Conservation (phyloP, 1,284 basidiomycete genomes). For the Malassezia furfur region DNA sequence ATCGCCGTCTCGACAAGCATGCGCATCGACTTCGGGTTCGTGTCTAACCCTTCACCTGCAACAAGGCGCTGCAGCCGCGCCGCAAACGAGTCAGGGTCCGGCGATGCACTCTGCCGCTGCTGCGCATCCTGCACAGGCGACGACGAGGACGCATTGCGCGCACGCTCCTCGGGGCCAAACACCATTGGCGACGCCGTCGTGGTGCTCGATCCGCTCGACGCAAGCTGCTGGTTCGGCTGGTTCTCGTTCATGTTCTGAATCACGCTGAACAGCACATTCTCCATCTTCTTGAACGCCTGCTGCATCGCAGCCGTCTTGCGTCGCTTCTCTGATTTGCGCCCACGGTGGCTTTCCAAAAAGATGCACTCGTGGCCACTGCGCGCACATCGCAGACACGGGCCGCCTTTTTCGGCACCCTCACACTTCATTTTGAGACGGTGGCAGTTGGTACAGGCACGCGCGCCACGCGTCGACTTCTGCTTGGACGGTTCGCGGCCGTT, state of each 20-base stretch:
- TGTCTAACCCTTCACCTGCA: background rate
- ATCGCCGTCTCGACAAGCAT: slow-evolving; percentile 3
- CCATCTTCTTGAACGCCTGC: slow-evolving; percentile 43
- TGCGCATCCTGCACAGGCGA: background rate
- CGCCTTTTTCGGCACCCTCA: slow-evolving; percentile 79
- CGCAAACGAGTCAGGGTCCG: background rate
- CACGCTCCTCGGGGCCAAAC: background rate
- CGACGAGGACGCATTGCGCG: background rate
- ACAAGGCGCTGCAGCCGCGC: slow-evolving; percentile 4
- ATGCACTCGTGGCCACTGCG: slow-evolving; percentile 42
- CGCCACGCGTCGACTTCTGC: slow-evolving; percentile 42
- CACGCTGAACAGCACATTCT: slow-evolving; percentile 38
- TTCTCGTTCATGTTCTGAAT: slow-evolving; percentile 29
- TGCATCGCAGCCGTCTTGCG: slow-evolving; percentile 42
- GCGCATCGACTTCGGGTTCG: background rate
- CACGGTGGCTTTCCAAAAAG: slow-evolving; percentile 45
- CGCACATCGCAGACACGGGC: slow-evolving; percentile 65
- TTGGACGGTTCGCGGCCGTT: slow-evolving; percentile 17
- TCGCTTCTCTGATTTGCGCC: slow-evolving; percentile 44
- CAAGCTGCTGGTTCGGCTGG: background rate
- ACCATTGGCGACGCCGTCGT: background rate
- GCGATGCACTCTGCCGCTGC: too few species aligned
- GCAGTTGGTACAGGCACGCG: slow-evolving; percentile 82
- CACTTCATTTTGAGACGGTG: slow-evolving; percentile 97
- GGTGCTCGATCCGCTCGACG: background rate